phyloP scores from a whole-genome alignment of 345 rosid genomes.

The Eucalyptus paniculata region DNA sequence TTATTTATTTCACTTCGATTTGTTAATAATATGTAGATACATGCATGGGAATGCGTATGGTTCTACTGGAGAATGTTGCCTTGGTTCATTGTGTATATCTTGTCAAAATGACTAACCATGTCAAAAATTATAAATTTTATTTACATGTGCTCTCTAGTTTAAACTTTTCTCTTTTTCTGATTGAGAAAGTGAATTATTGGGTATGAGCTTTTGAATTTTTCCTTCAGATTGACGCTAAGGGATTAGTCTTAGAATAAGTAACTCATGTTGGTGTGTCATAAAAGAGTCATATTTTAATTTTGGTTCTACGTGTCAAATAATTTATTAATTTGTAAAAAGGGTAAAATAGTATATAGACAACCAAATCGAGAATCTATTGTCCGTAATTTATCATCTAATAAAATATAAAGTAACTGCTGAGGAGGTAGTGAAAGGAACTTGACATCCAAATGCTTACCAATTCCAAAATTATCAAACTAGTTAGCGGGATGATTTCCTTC shows the following conservation, averaged over 20 bases:
- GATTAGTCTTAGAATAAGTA: not conserved
- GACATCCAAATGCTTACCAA: not conserved
- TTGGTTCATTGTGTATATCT: not conserved
- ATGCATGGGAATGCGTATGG: not conserved
- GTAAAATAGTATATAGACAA: too few relatives aligned
- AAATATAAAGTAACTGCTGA: not conserved
- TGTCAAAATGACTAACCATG: not conserved
- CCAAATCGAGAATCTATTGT: not conserved
- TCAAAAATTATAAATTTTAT: not conserved
- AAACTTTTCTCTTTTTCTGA: too few relatives aligned
- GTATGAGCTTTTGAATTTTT: not conserved
- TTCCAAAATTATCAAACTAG: not conserved
- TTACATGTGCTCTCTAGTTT: not conserved
- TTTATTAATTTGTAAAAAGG: not conserved
- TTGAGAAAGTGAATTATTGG: not conserved
- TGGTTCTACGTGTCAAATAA: not conserved
- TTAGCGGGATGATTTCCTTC: not conserved
- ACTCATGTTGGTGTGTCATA: not conserved
- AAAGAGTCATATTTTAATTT: not conserved
- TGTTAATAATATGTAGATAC: not conserved
- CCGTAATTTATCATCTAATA: not conserved
- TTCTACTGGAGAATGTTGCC: not conserved
- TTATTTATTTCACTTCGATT: not conserved
- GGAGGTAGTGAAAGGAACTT: not conserved
- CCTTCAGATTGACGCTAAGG: not conserved